Conservation (phyloP, 2,329 filamentous ascomycete genomes). For the Lachnellula suecica region DNA sequence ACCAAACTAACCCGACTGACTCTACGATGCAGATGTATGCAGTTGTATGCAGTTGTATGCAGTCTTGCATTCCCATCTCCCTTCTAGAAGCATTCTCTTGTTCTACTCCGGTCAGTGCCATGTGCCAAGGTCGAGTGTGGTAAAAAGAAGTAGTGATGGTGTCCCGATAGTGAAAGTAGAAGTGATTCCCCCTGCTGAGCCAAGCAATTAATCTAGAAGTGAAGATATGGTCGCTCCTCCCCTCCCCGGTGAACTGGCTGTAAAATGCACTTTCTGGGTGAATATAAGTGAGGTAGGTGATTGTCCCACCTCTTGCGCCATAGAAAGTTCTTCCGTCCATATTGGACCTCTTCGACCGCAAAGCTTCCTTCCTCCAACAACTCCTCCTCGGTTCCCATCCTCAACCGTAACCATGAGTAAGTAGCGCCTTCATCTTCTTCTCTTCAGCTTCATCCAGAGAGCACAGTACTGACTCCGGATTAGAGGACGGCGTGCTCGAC, state of each 20-base stretch:
- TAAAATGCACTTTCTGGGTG: neutral
- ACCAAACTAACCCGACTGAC: no score
- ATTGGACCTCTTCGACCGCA: neutral
- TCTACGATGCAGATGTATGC: no score
- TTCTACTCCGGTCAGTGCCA: no score
- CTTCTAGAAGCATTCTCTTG: no score
- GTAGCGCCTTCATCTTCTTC: neutral
- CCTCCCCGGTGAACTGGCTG: neutral
- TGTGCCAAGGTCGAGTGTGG: no score
- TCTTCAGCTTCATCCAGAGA: neutral
- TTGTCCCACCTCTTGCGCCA: neutral
- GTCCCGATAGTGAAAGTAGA: no score
- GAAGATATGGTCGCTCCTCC: neutral
- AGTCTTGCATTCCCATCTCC: no score
- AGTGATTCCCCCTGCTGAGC: neutral
- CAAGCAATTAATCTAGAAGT: neutral
- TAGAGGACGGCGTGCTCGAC: slow-evolving; percentile 15
- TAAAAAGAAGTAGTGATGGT: no score
- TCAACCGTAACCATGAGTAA: slow-evolving; percentile 13
- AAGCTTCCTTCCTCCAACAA: neutral
- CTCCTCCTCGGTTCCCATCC: neutral
- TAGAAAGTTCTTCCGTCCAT: neutral
- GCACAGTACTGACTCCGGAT: slow-evolving; percentile 1
- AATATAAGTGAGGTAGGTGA: neutral
- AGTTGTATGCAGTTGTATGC: no score